Evolutionary conservation across 225 moss, liverwort and hornwort species (phyloP).

Genomic region (Asterella californica): DNA sequence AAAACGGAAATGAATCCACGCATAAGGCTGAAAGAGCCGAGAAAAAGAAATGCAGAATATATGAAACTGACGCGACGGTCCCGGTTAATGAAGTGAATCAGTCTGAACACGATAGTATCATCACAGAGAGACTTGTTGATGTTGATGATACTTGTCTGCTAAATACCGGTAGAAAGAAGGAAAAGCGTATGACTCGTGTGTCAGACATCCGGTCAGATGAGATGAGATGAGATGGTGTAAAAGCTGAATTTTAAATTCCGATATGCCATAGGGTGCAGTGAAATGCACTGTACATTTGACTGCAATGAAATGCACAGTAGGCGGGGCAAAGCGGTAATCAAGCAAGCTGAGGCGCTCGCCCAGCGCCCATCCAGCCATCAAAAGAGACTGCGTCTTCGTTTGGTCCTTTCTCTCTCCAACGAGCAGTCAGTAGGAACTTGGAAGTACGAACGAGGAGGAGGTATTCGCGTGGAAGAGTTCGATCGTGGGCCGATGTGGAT

Average conservation of each 20-base stretch:
- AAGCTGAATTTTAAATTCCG: neutral
- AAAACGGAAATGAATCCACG: neutral
- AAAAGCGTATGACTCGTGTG: neutral
- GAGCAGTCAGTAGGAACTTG: neutral
- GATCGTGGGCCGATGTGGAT: constrained; percentile 18
- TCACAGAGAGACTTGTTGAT: no score
- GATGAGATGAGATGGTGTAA: neutral
- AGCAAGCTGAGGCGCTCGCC: neutral
- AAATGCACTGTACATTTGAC: no score
- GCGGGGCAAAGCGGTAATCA: neutral
- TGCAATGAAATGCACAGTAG: no score
- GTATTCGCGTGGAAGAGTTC: neutral
- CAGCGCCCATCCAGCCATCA: neutral
- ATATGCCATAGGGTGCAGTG: neutral
- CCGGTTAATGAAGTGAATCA: no score
- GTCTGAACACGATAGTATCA: no score
- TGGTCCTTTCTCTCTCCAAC: neutral
- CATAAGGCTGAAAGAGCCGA: neutral
- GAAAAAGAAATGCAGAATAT: no score
- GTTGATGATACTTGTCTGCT: neutral
- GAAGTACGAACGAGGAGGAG: neutral
- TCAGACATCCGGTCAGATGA: neutral
- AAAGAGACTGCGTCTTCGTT: neutral
- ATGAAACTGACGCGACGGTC: no score
- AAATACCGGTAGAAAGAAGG: neutral